Evolutionary conservation across 2,329 filamentous ascomycete species (phyloP).

Genomic region (Xylariaceae sp.): DNA sequence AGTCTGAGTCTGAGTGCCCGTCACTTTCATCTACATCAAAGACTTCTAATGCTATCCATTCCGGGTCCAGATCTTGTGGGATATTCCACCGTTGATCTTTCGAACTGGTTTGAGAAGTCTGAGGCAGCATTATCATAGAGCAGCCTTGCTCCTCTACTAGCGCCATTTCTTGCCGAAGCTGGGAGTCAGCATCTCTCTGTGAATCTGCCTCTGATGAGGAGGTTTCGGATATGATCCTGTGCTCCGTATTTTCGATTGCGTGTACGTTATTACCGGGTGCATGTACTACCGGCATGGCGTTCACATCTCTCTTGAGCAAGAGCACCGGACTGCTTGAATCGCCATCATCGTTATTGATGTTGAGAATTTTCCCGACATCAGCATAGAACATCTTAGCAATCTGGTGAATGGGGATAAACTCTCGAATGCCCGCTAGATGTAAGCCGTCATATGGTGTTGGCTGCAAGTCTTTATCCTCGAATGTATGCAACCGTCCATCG

Average conservation of each 20-base stretch:
- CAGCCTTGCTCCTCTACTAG: slow-evolving; percentile 8
- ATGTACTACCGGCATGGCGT: slow-evolving; percentile 56
- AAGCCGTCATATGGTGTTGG: slow-evolving; percentile 50
- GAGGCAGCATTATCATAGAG: slow-evolving; percentile 4
- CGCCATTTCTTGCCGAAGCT: slow-evolving; percentile 50
- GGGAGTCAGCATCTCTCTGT: slow-evolving; percentile 55
- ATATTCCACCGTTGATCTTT: slow-evolving; percentile 59
- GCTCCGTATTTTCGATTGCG: slow-evolving; percentile 25
- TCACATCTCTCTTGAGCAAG: slow-evolving; percentile 73
- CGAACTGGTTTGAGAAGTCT: slow-evolving; percentile 2
- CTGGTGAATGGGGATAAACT: slow-evolving; percentile 60
- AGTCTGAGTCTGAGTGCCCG: slow-evolving; percentile 37
- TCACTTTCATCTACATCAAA: slow-evolving; percentile 65
- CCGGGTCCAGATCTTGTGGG: slow-evolving; percentile 79
- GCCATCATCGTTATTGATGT: slow-evolving; percentile 67
- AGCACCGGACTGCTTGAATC: slow-evolving; percentile 77
- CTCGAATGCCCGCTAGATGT: slow-evolving; percentile 54
- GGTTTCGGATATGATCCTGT: slow-evolving; percentile 29
- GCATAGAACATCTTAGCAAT: slow-evolving; percentile 94
- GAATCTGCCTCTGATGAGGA: slow-evolving; percentile 42
- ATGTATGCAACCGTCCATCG: slow-evolving; percentile 61
- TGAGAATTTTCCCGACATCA: slow-evolving; percentile 86
- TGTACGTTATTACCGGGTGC: slow-evolving; percentile 52
- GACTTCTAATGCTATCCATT: slow-evolving; percentile 92
- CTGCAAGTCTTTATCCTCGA: slow-evolving; percentile 40